Base-by-base conservation (phyloP, 2,329 filamentous ascomycete genomes). In the Phyllosticta paracitricarpa region DNA sequence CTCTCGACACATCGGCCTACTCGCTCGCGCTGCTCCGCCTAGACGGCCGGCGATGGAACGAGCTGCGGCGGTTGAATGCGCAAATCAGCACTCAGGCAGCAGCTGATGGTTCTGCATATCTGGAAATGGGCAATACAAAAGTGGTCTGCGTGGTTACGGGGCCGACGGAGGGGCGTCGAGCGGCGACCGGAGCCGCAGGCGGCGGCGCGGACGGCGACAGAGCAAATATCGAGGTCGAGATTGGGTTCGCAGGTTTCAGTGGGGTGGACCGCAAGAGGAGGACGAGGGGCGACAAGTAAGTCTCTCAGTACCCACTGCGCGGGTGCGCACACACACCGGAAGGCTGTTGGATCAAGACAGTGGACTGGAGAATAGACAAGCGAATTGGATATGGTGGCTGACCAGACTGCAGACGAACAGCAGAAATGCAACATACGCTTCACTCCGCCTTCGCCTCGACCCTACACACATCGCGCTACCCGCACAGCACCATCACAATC, bases 41-140 rank as follows among this genome's bases (percentile, higher is more conserved):
- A 61, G 81, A 83, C 67, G 81, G 93, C 89, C 87, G 94, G 64
- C 86, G 94, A 68, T 99, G 94, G 94, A 97, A 99, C 78, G 94
- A 99, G 75, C 84, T 99, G 51, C 91, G 94, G 28, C 86, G 90
- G 7, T 83, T 96, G 57, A 86, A 91, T 71, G 93, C 89, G 56
- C 89, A 95, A 76, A 91, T 99, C 71, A 89, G 88, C 64, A 97
- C 91, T 1, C 94, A 97, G 75, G 88, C 92, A 63, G 88, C 92
- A 57, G 91, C 92, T 61, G 94, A 97, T 68, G 94, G 94, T 40
- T 96, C 89, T 54, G 90, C 88, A 64, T 96, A 96, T 76, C 85
- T 97, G 63, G 91, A 96, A 73, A 96, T 96, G 87, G 94, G 94
- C 68, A 96, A 97, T 77, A 99, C 94, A 24, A 94, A 96, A 72